Evolutionary conservation across 192 early-diverging fungal species (phyloP).

Genomic region (Mortierella hygrophila): DNA sequence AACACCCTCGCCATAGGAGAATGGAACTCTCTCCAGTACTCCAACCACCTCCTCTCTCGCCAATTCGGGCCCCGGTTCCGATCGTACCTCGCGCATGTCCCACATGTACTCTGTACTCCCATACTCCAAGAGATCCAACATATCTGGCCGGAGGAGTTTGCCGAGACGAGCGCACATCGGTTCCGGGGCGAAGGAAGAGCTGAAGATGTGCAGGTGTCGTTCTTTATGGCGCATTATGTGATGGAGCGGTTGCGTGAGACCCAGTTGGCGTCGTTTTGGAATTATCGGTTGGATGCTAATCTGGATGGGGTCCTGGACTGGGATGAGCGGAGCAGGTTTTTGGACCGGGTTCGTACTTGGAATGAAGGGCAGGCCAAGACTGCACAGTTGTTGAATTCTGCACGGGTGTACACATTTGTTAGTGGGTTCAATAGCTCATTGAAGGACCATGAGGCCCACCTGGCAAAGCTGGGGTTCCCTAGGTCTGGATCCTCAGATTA

Average conservation of each 20-base stretch:
- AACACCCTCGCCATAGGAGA: conserved; percentile 31
- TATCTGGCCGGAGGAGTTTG: conserved; percentile 49
- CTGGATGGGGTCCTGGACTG: conserved; percentile 42
- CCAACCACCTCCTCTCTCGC: conserved; percentile 50
- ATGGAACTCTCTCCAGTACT: conserved; percentile 47
- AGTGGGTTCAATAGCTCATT: conserved; percentile 2
- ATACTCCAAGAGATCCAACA: conserved; percentile 48
- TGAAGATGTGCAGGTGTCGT: conserved; percentile 40
- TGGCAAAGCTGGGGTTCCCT: neutral
- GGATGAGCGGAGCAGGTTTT: conserved; percentile 36
- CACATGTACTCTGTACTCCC: conserved; percentile 42
- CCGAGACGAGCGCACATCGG: conserved; percentile 48
- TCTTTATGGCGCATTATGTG: conserved; percentile 57
- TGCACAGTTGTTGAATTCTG: neutral
- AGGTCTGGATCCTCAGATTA: conserved; percentile 17
- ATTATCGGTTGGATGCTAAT: conserved; percentile 45
- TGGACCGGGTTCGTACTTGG: conserved; percentile 18
- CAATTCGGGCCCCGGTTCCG: conserved; percentile 50
- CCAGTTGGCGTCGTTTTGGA: conserved; percentile 50
- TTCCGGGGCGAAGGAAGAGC: conserved; percentile 46
- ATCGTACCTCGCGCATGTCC: conserved; percentile 47
- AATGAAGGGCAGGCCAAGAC: neutral
- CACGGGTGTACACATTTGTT: no score
- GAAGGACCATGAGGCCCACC: neutral
- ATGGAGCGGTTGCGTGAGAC: conserved; percentile 54